Base-by-base conservation (phyloP, 2,329 filamentous ascomycete genomes). In the Xylaria sp. region DNA sequence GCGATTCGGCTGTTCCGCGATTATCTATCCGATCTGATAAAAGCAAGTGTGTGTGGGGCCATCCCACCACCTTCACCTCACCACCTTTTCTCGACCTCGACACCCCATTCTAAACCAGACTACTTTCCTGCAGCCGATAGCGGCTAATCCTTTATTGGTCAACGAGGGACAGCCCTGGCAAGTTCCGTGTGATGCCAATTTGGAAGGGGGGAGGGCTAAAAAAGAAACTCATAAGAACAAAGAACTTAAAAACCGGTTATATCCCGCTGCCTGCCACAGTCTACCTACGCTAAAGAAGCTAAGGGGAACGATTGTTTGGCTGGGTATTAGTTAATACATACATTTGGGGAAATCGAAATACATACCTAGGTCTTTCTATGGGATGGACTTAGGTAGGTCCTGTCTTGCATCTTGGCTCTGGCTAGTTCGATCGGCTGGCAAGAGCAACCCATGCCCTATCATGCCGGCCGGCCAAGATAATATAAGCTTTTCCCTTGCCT, bases 1-100 rank as follows among this genome's bases (percentile, higher is more conserved):
- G 23, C 52, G 66, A 39, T 23, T 39, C 62, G 13, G 25, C 6
- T 23, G 25, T 56, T 56, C 46, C 49, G 55, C 58, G 70, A 68
- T 71, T 71, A 72, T 72, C 70, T 71, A 62, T 72, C 68, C 36
- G 56, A 72, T 72, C 70, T 68, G 68, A 71, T 71, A 70, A 72
- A 64, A 67, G 56, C 20, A 55, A 8, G 68, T 41, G 49, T 58
- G 70, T 66, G 70, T 72, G 68, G 68, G 15, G 68, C 20, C 20
- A 46, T 55, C 49, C 63, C 39, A 52, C 48, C 36, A 46, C 39
- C 39, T 10, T 28, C n/a, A 46, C 49, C 54, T 60, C 39, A 52
- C 48, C 36, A 43, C 36, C 36, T 10, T 36, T 25, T 33, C 39
- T 48, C 43, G n/a, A 68, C 66, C 20, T 62, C 46, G 62, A 36